Conservation (phyloP, 208 protist species). For the Crithidia thermophila region DNA sequence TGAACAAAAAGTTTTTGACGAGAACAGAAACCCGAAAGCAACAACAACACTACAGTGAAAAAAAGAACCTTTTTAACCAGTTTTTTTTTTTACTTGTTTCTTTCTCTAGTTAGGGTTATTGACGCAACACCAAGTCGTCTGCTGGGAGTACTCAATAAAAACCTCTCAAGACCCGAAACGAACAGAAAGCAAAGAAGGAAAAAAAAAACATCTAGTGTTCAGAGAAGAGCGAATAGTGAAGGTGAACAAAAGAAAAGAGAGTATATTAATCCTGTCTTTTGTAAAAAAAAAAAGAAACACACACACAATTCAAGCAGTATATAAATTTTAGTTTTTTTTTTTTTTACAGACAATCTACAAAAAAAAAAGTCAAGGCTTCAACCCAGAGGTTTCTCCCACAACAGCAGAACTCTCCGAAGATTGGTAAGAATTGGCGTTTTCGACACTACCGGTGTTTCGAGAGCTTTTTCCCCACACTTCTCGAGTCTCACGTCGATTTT, state of each 20-base stretch:
- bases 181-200: neutral
- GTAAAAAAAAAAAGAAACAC: neutral
- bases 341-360: slow-evolving; percentile 4
- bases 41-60: neutral
- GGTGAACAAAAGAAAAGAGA: neutral
- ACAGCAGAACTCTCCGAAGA: no score
- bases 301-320: no score
- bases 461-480: no score
- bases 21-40: no score
- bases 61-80: neutral
- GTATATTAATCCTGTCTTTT: slow-evolving; percentile 7
- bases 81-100: slow-evolving; percentile 7
- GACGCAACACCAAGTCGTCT: neutral
- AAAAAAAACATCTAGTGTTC: neutral
- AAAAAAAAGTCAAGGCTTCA: no score
- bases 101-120: neutral
- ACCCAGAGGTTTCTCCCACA: no score
- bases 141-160: slow-evolving; percentile 9
- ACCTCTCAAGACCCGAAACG: slow-evolving; percentile 9
- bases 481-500: no score
- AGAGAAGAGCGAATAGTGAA: neutral
- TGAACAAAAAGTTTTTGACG: no score
- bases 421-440: no score
- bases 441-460: no score
- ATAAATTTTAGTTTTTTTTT: neutral